Evolutionary conservation across 164 flowering plant genomes (phyloP).

Genomic region (Saururus chinensis): DNA sequence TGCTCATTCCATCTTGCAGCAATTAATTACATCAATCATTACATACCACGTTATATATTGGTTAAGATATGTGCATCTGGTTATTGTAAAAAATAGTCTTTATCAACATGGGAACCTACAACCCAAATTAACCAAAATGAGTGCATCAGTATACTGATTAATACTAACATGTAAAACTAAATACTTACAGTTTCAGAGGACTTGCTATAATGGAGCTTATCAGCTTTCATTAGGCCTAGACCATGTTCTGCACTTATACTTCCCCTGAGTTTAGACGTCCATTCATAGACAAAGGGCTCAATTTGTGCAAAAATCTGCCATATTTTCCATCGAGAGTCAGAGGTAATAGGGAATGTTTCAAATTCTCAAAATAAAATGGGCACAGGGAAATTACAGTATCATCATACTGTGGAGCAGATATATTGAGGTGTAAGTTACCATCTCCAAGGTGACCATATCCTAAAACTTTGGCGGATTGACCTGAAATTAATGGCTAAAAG

Average conservation of each 20-base stretch:
- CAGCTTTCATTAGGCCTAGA: constrained; percentile 91
- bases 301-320: constrained; percentile 66
- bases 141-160: not conserved
- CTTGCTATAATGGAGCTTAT: constrained; percentile 84
- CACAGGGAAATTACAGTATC: constrained; percentile 44
- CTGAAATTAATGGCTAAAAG: constrained; percentile 18
- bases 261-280: constrained; percentile 85
- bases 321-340: not conserved
- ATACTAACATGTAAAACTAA: not conserved
- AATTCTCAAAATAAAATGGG: not conserved
- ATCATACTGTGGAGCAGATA: constrained; percentile 64
- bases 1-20: no score
- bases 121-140: no score
- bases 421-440: constrained; percentile 88
- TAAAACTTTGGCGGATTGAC: constrained; percentile 60
- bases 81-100: no score
- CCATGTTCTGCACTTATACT: constrained; percentile 99
- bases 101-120: no score
- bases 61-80: no score
- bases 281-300: constrained; percentile 96
- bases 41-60: no score
- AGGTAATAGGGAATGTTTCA: not conserved
- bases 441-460: constrained; percentile 99
- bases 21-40: no score
- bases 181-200: constrained; percentile 60